A percentile compares a stretch with the other conserved stretches of the same genome.
These are phyloP conservation scores for Mesostigma viride DNA, from an alignment of 139 green algal species.

Conservation along the genomic window DNA sequence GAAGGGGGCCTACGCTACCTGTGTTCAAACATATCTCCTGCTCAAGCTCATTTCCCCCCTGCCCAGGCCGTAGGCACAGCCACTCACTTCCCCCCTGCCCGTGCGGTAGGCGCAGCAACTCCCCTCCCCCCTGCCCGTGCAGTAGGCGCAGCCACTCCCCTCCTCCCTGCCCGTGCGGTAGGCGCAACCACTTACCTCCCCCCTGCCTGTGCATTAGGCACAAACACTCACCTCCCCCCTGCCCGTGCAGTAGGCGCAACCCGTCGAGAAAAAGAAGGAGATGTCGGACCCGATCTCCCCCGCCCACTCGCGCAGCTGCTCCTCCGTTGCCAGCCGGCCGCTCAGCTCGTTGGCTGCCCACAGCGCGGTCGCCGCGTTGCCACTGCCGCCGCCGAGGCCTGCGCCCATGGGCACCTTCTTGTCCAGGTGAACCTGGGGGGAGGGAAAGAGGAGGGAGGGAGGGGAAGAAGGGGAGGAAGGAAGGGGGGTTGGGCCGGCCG, in stretches of 20 bases:
- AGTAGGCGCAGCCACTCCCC: slow-evolving; percentile 82
- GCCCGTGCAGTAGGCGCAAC: slow-evolving; percentile 90
- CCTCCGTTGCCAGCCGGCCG: slow-evolving; percentile 56
- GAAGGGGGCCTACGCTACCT: no score
- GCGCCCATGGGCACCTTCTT: slow-evolving; percentile 89
- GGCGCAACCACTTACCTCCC: slow-evolving; percentile 64
- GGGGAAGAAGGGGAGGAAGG: neutral
- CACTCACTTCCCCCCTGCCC: slow-evolving; percentile 44
- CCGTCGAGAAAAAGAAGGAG: slow-evolving; percentile 84
- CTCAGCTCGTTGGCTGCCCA: slow-evolving; percentile 88
- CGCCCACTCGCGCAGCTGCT: slow-evolving; percentile 71
- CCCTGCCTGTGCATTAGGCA: slow-evolving; percentile 83
- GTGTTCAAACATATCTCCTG: no score
- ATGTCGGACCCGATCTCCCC: slow-evolving; percentile 95
- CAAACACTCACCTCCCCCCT: slow-evolving; percentile 41
- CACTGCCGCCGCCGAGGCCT: slow-evolving; percentile 85
- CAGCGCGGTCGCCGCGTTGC: slow-evolving; percentile 89
- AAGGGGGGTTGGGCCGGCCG: neutral
- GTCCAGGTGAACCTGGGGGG: slow-evolving; percentile 52
- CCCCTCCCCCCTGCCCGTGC: slow-evolving; percentile 61
- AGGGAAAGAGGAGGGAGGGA: neutral
- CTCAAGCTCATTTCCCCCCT: slow-evolving; percentile 42
- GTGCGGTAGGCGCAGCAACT: slow-evolving; percentile 90
- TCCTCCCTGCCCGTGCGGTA: slow-evolving; percentile 80
- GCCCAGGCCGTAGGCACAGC: slow-evolving; percentile 89